These are phyloP conservation scores for Eucalyptus virginea DNA, from an alignment of 345 rosid genomes.

Conservation along the genomic window DNA sequence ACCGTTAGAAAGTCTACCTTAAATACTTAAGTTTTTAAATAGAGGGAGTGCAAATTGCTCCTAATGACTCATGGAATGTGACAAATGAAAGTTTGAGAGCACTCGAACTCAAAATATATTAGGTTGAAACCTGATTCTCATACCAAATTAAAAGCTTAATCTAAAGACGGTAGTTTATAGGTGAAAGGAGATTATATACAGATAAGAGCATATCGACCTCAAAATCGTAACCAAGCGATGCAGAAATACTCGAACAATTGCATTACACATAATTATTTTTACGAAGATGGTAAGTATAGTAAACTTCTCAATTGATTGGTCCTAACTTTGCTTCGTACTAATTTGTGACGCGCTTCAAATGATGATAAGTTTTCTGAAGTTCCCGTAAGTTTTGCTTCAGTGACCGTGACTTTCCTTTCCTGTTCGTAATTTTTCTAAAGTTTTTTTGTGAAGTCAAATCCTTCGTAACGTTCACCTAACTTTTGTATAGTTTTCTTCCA, in stretches of 20 bases:
- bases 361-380: background rate
- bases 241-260: too few relatives aligned
- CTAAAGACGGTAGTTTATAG: too few relatives aligned
- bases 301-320: too few relatives aligned
- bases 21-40: background rate
- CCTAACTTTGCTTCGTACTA: background rate
- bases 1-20: background rate
- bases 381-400: background rate
- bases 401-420: background rate
- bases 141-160: too few relatives aligned
- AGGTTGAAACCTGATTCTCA: background rate
- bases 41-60: background rate
- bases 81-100: background rate
- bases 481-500: background rate
- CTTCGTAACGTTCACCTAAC: background rate
- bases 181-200: background rate
- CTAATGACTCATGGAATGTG: background rate
- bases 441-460: background rate
- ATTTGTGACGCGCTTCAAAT: background rate
- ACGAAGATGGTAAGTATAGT: too few relatives aligned
- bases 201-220: background rate
- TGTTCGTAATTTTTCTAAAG: too few relatives aligned
- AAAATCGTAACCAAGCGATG: too few relatives aligned
- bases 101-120: accelerated
- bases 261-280: too few relatives aligned